phyloP scores from a whole-genome alignment of 805 yeast genomes.

The Monosporozyma aquatica region DNA sequence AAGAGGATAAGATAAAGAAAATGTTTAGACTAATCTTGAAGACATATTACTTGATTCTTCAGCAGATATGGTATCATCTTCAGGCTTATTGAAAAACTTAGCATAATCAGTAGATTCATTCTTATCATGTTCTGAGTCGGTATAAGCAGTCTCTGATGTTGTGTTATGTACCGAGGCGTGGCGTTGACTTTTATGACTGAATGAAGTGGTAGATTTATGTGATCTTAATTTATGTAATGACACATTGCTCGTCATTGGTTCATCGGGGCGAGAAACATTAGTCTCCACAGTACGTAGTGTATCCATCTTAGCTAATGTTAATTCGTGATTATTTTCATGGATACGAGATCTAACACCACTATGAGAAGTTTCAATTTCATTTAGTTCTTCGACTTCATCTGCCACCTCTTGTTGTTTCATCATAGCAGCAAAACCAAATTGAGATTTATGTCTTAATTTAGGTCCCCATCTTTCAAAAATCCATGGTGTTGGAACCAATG shows the following conservation, averaged over 20 bases:
- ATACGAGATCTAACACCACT: no score
- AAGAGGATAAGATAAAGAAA: background rate
- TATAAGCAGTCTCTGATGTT: no score
- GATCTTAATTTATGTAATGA: slow-evolving; percentile 1
- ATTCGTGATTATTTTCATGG: no score
- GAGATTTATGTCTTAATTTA: slow-evolving; percentile 44
- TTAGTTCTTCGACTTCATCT: slow-evolving; percentile 24
- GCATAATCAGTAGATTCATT: slow-evolving; percentile 1
- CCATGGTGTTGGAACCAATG: slow-evolving; percentile 70
- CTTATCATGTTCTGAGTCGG: no score
- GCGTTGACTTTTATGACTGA: background rate
- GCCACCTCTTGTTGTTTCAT: slow-evolving; percentile 31
- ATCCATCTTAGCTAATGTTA: slow-evolving; percentile 7
- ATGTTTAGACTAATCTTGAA: background rate
- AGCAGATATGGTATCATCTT: background rate
- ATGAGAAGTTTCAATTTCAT: no score
- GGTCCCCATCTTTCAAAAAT: slow-evolving; percentile 53
- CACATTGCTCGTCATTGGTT: background rate
- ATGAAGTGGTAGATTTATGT: background rate
- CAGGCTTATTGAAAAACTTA: background rate
- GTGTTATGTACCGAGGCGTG: background rate
- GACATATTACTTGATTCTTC: background rate
- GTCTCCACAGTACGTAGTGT: slow-evolving; percentile 9
- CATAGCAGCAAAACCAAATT: slow-evolving; percentile 50
- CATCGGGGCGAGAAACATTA: slow-evolving; percentile 1